Base-by-base conservation (phyloP, 805 yeast genomes). In the Metschnikowia continentalis region DNA sequence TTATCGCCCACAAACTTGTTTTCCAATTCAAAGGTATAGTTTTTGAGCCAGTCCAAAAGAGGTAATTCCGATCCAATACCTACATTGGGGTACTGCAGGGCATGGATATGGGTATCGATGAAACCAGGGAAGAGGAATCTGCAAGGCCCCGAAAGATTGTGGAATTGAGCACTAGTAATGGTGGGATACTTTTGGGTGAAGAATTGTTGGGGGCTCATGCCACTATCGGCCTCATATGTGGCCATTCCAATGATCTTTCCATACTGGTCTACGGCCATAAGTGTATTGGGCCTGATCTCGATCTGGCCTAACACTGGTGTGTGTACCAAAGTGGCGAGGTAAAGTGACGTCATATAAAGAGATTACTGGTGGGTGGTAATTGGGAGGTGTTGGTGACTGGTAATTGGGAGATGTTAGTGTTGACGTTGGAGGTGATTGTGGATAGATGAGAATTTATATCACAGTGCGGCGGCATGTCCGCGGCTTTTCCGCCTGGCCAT, bases 1-100 rank as follows among this genome's bases (percentile, higher is more conserved):
- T 52, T 49, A 14, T 32, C 26, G 32, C 54, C 57, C 23, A 65
- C 59, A 56, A 89, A 78, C 3, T 87, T 76, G 6, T 87, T 73
- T 67, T 94, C 99, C 50, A 91, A 67, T 0, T 97, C 96, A 74
- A 91, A 94, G 0, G 99, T 94, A 65, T 90, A 90, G 20, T 78
- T 81, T 23, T 82, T 78, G 43, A 94, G 76, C 99, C 99, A 94
- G 56, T 92, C 96, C 50, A 94, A 71, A 40, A 94, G 73, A 1
- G 96, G 92, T 2, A 89, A 75, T 52, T 84, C 85, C 23, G 96
- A 91, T 54, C 95, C 92, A 23, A 94, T 82, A 5, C 78, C 77
- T 26, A 67, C 60, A 58, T 74, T 74, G 8, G 77, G 77, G 54
- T 65, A 74, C 59, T 74, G 78, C 30, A 75, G 70, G 1, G 78